A percentile compares a stretch with the other conserved stretches of the same genome.
These are phyloP conservation scores for Sophora flavescens DNA, from an alignment of 306 rosid genomes.

Conservation along the genomic window DNA sequence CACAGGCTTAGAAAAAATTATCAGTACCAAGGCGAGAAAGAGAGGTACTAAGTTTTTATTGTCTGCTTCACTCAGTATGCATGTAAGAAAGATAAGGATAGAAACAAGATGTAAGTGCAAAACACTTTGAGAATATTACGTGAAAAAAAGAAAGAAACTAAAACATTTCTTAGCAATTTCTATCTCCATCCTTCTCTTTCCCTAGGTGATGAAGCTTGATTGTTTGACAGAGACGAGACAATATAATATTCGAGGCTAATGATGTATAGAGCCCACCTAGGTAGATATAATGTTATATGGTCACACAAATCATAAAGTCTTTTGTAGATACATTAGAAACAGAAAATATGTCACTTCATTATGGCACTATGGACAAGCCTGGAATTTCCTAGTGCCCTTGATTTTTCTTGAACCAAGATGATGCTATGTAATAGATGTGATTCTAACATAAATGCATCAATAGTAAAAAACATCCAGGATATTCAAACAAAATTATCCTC, in stretches of 20 bases:
- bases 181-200: background rate
- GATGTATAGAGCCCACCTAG: background rate
- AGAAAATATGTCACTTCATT: conserved; percentile 14
- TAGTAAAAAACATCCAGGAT: conserved; percentile 8
- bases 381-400: background rate
- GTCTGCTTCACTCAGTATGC: background rate
- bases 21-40: background rate
- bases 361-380: background rate
- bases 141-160: conserved; percentile 4
- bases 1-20: background rate
- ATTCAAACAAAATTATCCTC: conserved; percentile 23
- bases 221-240: conserved; percentile 17
- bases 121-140: conserved; percentile 1
- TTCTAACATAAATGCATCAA: background rate
- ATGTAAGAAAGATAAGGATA: conserved; percentile 8
- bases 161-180: conserved; percentile 7
- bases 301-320: background rate
- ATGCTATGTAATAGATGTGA: conserved; percentile 15
- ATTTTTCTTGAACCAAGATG: conserved; percentile 36
- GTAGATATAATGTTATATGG: conserved; percentile 1
- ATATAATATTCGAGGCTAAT: background rate
- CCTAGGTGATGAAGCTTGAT: background rate
- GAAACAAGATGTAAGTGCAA: background rate
- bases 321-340: background rate
- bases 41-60: background rate